Evolutionary conservation across 495 filamentous ascomycete species (phyloP).

Genomic region (Penicillium paradoxum): DNA sequence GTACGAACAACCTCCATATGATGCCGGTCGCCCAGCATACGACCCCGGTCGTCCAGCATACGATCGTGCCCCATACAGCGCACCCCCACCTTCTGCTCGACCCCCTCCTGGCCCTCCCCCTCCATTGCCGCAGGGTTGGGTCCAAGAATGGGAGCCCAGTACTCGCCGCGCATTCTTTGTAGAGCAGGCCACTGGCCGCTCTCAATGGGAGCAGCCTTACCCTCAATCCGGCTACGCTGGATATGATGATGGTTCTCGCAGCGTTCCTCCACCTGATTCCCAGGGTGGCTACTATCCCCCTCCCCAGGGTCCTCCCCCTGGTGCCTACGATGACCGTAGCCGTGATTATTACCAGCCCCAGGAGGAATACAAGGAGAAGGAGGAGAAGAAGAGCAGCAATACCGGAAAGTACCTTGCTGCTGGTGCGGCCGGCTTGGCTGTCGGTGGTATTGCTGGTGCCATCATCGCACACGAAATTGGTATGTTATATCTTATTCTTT

Average conservation of each 20-base stretch:
- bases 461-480: conserved; percentile 50
- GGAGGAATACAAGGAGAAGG: conserved; percentile 15
- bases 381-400: conserved; percentile 41
- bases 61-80: conserved; percentile 18
- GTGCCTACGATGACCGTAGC: conserved; percentile 6
- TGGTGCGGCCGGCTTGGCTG: conserved; percentile 51
- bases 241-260: conserved; percentile 20
- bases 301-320: conserved; percentile 17
- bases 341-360: conserved; percentile 19
- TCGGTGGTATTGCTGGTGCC: conserved; percentile 53
- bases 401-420: conserved; percentile 42
- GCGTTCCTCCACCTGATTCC: conserved; percentile 16
- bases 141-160: conserved; percentile 53
- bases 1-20: conserved; percentile 16
- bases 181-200: conserved; percentile 53
- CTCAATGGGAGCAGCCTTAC: conserved; percentile 54
- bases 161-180: conserved; percentile 57
- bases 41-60: conserved; percentile 13
- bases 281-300: conserved; percentile 26
- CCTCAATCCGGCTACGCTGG: conserved; percentile 7
- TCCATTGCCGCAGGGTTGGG: conserved; percentile 55
- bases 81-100: conserved; percentile 22
- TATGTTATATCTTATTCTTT: conserved; percentile 25
- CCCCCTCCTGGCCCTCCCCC: conserved; percentile 40
- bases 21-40: conserved; percentile 11